A percentile compares a stretch with the other conserved stretches of the same genome.
Conservation (phyloP, 1,284 basidiomycete genomes). For the Gomphus bonarii region DNA sequence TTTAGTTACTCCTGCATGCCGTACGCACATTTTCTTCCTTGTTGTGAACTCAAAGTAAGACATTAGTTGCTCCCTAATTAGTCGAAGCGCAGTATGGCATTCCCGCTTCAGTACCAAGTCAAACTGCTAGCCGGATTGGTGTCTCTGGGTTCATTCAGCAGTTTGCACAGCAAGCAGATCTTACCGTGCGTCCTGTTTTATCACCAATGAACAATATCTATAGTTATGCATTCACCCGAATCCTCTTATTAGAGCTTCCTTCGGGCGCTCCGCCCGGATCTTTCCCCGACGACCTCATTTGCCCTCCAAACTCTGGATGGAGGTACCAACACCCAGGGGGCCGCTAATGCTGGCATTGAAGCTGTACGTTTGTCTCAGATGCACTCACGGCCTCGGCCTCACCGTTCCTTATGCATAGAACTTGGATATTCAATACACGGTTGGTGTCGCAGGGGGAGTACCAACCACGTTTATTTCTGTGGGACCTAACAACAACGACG, state of each 20-base stretch:
- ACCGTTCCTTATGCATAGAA: background rate
- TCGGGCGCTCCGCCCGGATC: conserved; percentile 20
- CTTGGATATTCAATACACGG: conserved; percentile 11
- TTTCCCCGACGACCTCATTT: conserved; percentile 15
- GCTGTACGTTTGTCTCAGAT: conserved; percentile 13
- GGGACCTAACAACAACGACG: conserved; percentile 5
- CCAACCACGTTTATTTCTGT: conserved; percentile 12
- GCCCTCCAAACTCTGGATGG: conserved; percentile 19
- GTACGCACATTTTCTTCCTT: background rate
- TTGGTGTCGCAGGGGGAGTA: conserved; percentile 9
- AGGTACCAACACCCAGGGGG: conserved; percentile 18
- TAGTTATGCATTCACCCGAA: background rate
- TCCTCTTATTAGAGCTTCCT: conserved; percentile 12
- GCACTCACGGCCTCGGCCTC: background rate
- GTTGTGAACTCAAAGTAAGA: background rate
- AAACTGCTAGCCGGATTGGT: conserved; percentile 10
- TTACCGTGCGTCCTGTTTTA: background rate
- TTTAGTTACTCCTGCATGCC: conserved; percentile 13
- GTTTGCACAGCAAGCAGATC: conserved; percentile 13
- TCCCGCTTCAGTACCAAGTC: conserved; percentile 6
- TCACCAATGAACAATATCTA: background rate
- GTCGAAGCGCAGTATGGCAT: conserved; percentile 13
- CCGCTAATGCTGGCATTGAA: conserved; percentile 17
- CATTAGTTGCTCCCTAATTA: background rate
- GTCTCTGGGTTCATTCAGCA: conserved; percentile 15